Evolutionary conservation across 805 yeast genomes (phyloP), one percentile per base, ranked within the genome.

Genomic region (Myxozyma monticola): DNA sequence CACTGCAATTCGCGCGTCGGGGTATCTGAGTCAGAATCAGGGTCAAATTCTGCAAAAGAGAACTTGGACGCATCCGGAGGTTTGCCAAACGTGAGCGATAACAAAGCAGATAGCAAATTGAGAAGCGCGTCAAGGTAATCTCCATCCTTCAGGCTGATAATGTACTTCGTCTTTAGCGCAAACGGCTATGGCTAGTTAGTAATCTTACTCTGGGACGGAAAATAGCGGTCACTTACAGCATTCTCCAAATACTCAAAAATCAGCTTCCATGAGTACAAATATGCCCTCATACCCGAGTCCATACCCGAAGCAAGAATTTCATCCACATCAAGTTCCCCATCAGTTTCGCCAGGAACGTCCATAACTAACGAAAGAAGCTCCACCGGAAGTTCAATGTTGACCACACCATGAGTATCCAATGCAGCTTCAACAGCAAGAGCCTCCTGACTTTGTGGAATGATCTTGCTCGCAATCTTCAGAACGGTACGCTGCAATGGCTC

Each of bases 191-290:
- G 20, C 12, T n/a, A 21, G 34, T 48, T 17, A 38, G 43, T 17
- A 40, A 21, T 26, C 1, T 3, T 9, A 10, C 5, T 7, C 8
- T 7, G 3, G 14, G 1, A 1, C 10, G 6, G 22, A 15, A 26
- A 8, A 18, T 9, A 28, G 4, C 28, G 10, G 21, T n/a, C 1
- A 51, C 48, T 34, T 51, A 51, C 79, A 4, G 85, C 76, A 50
- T 81, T 79, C 44, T 76, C 74, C 63, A 88, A 85, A 65, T 81
- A 81, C 25, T 69, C 70, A 55, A 85, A 73, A 0, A 85, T 65
- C 46, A 87, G 69, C 54, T 68, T 70, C 95, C 95, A 89, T 48
- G 80, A 70, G 83, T 86, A 83, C 29, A 84, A 58, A 62, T 77
- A 84, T 62, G 38, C 73, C 63, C 57, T 33, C 37, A 48, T 37